Conservation (phyloP, 768 basidiomycete species). For the Boletus coccyginus region DNA sequence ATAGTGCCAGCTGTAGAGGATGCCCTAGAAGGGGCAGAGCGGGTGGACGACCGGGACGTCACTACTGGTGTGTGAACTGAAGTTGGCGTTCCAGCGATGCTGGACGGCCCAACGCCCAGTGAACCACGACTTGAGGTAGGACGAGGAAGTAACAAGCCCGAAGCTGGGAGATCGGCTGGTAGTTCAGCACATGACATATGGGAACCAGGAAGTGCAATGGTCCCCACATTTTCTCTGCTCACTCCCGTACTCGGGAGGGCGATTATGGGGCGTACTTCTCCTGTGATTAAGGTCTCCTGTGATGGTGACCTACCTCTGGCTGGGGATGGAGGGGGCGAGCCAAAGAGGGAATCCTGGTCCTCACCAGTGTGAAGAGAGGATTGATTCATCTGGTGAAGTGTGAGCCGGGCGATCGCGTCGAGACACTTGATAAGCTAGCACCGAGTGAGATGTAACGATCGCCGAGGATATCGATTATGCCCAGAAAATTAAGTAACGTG, state of each 20-base stretch:
- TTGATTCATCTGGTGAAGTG: constrained; percentile 19
- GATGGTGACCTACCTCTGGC: constrained; percentile 75
- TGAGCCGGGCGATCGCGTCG: constrained; percentile 13
- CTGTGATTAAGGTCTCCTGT: constrained; percentile 33
- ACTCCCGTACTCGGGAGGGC: constrained; percentile 27
- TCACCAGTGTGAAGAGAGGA: constrained; percentile 17
- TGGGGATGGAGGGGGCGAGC: constrained; percentile 72
- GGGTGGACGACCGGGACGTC: constrained; percentile 13
- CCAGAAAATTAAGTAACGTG: not conserved
- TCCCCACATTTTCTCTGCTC: constrained; percentile 71
- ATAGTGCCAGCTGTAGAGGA: constrained; percentile 7
- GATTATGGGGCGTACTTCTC: constrained; percentile 10
- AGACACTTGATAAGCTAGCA: constrained; percentile 14
- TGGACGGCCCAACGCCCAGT: constrained; percentile 37
- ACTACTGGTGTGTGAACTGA: not conserved
- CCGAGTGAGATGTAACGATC: constrained; percentile 2
- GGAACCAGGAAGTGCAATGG: constrained; percentile 98
- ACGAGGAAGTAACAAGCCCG: constrained; percentile 38
- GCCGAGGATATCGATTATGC: not conserved
- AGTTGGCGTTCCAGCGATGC: constrained; percentile 11
- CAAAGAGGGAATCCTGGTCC: constrained; percentile 75
- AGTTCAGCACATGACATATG: constrained; percentile 80
- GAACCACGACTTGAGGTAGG: constrained; percentile 22
- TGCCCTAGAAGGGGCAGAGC: constrained; percentile 5
- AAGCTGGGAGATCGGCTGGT: constrained; percentile 76